Evolutionary conservation across 2,329 filamentous ascomycete species (phyloP).

Genomic region (Aspergillus sojae): DNA sequence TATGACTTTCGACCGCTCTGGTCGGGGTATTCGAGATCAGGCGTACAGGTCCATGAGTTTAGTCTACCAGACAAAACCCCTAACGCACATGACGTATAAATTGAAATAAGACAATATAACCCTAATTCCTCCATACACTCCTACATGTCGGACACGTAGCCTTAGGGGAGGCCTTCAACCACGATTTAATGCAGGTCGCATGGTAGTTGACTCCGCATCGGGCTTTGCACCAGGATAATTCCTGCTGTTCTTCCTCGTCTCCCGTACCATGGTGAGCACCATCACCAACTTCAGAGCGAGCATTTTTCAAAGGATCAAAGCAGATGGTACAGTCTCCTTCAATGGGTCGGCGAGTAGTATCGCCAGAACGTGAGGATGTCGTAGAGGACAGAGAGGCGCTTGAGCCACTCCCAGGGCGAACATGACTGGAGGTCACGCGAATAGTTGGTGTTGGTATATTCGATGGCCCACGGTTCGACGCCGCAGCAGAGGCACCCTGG

Average conservation of each 20-base stretch:
- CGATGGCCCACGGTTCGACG: neutral
- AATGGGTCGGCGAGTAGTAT: slow-evolving; percentile 1
- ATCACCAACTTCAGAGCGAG: neutral
- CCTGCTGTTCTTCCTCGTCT: neutral
- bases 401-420: neutral
- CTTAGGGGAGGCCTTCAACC: slow-evolving; percentile 11
- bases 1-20: neutral
- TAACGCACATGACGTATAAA: neutral
- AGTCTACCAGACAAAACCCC: neutral
- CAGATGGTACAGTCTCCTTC: slow-evolving; percentile 14
- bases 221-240: slow-evolving; percentile 25
- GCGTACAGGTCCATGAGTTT: neutral
- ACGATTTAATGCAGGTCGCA: slow-evolving; percentile 21
- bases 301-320: neutral
- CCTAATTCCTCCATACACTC: slow-evolving; percentile 11
- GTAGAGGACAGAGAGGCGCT: neutral
- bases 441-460: neutral
- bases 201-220: slow-evolving; percentile 26
- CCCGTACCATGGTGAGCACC: neutral
- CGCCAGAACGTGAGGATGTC: neutral
- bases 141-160: slow-evolving; percentile 22
- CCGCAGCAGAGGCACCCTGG: neutral
- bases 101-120: neutral
- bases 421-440: neutral
- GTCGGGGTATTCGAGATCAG: neutral